A percentile compares a stretch with the other conserved stretches of the same genome.
These are phyloP conservation scores for Anthoceros angustus DNA, from an alignment of 225 moss, liverwort and hornwort genomes.

Conservation along the genomic window DNA sequence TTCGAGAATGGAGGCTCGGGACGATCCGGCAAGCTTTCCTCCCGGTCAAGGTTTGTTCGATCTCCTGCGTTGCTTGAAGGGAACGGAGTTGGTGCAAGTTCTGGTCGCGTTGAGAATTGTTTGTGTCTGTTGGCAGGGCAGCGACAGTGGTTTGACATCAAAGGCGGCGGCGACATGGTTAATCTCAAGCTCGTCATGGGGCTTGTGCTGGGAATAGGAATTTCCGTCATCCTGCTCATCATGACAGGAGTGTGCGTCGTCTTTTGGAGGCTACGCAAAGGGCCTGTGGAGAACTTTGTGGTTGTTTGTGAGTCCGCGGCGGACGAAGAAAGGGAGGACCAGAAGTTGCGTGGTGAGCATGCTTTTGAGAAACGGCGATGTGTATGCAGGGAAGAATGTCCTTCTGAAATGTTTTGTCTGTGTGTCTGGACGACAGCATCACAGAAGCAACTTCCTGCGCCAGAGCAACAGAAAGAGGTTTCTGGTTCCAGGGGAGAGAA, in stretches of 20 bases:
- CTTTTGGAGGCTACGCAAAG: not conserved
- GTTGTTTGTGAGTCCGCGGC: conserved; percentile 1
- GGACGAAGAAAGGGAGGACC: not conserved
- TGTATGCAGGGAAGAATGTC: not conserved
- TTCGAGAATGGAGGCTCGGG: too few species aligned
- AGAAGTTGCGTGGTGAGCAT: not conserved
- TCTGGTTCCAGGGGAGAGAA: not conserved
- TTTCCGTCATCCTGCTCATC: not conserved
- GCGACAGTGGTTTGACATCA: not conserved
- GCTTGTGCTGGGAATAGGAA: not conserved
- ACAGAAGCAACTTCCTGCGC: not conserved
- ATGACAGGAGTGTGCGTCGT: not conserved
- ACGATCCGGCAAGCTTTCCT: too few species aligned
- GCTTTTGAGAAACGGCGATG: not conserved
- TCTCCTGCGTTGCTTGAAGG: too few species aligned
- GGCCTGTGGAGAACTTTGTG: not conserved
- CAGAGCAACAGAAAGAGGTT: not conserved
- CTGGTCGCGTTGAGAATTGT: not conserved
- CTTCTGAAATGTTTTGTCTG: not conserved
- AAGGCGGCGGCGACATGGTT: not conserved
- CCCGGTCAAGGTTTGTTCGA: too few species aligned
- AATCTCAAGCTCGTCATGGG: conserved; percentile 2
- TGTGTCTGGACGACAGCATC: not conserved
- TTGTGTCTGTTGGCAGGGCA: not conserved
- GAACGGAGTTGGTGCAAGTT: too few species aligned